Conservation (phyloP, 139 green algal species). For the Zygnema circumcarinatum region DNA sequence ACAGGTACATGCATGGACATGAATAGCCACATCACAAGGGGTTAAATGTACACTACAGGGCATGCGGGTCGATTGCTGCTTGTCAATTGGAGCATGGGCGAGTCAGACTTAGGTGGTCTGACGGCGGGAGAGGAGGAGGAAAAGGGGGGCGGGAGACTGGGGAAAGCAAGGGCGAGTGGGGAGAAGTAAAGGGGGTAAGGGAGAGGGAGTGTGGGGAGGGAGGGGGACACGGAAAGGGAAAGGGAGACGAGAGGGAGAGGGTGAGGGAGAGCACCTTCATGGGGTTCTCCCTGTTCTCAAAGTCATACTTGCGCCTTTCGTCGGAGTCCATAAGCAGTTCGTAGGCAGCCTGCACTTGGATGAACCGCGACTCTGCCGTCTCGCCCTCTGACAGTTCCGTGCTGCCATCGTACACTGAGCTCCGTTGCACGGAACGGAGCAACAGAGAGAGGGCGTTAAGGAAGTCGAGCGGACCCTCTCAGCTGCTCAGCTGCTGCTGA, state of each 20-base stretch:
- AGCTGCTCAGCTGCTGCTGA: neutral
- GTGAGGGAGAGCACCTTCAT: slow-evolving; percentile 41
- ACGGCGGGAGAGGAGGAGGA: neutral
- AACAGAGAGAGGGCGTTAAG: neutral
- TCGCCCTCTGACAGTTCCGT: slow-evolving; percentile 27
- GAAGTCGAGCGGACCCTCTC: neutral
- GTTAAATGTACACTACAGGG: too few relatives aligned
- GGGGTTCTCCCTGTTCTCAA: slow-evolving; percentile 46
- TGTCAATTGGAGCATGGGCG: too few relatives aligned
- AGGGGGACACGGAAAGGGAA: neutral
- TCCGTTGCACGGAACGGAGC: too few relatives aligned
- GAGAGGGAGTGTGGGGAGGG: neutral
- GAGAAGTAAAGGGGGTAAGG: neutral
- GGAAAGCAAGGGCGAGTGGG: neutral
- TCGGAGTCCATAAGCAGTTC: slow-evolving; percentile 56
- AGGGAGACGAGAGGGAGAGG: neutral
- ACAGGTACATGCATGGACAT: too few relatives aligned
- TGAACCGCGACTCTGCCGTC: slow-evolving; percentile 51
- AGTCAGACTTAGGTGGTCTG: too few relatives aligned
- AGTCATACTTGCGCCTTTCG: slow-evolving; percentile 44
- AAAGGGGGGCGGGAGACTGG: neutral
- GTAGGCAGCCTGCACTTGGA: slow-evolving; percentile 58
- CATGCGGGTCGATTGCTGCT: too few relatives aligned
- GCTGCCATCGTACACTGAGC: slow-evolving; percentile 41
- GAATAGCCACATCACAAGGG: too few relatives aligned